Base-by-base conservation (phyloP, 352 stramenopile genomes). In the Elongisporangium anandrum region DNA sequence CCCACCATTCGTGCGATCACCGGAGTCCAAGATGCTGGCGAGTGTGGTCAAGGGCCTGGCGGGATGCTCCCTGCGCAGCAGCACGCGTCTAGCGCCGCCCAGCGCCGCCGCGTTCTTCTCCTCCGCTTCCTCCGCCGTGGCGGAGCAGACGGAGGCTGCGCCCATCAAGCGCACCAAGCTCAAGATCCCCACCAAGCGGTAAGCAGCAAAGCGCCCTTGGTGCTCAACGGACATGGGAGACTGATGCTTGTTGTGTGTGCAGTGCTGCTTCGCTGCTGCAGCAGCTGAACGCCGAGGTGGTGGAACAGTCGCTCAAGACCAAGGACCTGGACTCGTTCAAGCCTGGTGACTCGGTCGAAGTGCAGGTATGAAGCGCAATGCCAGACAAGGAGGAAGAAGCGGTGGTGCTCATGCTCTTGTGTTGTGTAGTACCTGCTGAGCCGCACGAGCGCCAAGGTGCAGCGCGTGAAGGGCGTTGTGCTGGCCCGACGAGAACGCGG, bases 381-480 rank as follows among this genome's bases (percentile, higher is more conserved):
- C 15, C 20, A 4, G 52, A 29, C 13, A 10, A 10, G 34, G 5
- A 5, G 5, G 12, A 13, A 21, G 45, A 21, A 50, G 26, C 26
- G 26, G 8, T 45, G 9, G 34, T 22, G 17, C 45, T 60, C n/a
- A 60, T 54, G 38, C 17, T 52, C 17, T 48, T 39, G 45, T 58
- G 20, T 9, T 22, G 20, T 50, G 20, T 48, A 89, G 63, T 94
- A 92, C 69, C 54, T 92, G 56, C 65, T 92, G 52, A 94, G 71
- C 65, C 87, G 84, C 59, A 90, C 81, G 34, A 72, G 78, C 39
- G 68, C 73, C 50, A 83, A 88, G 51, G 77, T 83, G 50, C 85
- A 92, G 63, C 79, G 79, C 54, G 79, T 94, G 50, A 88, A 88
- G 63, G 87, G 87, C 59, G 80, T 95, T 29, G 85, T 94, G 56